Evolutionary conservation across 1,284 basidiomycete genomes (phyloP), one percentile per base, ranked within the genome.

Genomic region (Trichosporon sp.): DNA sequence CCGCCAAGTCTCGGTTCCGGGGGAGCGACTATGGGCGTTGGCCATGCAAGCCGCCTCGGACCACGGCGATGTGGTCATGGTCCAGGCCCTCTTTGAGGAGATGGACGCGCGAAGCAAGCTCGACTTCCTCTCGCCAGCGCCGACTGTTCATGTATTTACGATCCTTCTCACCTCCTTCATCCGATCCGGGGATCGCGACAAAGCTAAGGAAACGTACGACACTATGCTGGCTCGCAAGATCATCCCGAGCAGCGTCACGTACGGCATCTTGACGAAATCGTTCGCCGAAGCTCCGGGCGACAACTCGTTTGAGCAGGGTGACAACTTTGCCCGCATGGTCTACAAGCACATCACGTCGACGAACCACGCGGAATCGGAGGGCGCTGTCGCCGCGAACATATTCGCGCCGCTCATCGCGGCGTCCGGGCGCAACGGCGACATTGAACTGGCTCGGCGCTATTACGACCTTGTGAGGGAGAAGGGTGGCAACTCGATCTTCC

Each of bases 21-120:
- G 89, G 69, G 78, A 74, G 13, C 83, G 84, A 65, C 89, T 90
- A 0, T 97, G 89, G 78, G 85, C 90, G 0, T 82, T 92, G 54
- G 81, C 93, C 54, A 86, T 96, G 57, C 89, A 92, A 75, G 89
- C 90, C 1, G 90, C 94, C 2, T 90, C 89, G 73, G 91, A 95
- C 72, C 82, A 87, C 16, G 86, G 87, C 4, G 77, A 84, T 57
- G 86, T 95, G 84, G 81, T 83, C 27, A 76, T 86, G 2, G 93
- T 92, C 3, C 80, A 83, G 62, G 83, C 87, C 13, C 82, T 96
- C 19, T 89, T 90, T 72, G 76, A 80, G 31, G 85, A 89, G 74
- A 86, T 94, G 85, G 86, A 88, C 67, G 70, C 74, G 14, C 23
- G 33, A 0, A 49, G 71, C 1, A 73, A 82, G 14, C 77, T 78